Conservation (phyloP, 352 stramenopile species). For the Phytophthora pluvialis region DNA sequence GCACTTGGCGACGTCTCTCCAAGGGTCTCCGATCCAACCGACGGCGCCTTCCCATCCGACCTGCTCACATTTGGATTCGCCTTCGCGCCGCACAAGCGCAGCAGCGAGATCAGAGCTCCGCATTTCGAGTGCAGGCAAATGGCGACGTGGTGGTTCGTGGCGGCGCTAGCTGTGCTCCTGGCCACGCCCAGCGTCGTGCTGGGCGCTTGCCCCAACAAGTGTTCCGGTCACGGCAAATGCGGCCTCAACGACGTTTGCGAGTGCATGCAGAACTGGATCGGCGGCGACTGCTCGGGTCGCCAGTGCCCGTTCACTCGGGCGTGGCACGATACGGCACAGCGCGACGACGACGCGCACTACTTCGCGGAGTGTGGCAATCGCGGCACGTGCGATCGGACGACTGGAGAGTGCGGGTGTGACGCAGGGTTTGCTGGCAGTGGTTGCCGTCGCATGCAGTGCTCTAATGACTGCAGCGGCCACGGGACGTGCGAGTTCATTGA, state of each 20-base stretch:
- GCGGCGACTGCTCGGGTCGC: conserved; percentile 64
- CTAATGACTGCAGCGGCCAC: conserved; percentile 53
- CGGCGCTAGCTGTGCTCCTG: conserved; percentile 47
- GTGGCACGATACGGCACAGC: conserved; percentile 59
- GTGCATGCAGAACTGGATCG: conserved; percentile 68
- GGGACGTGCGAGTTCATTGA: conserved; percentile 79
- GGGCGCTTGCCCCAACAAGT: conserved; percentile 63
- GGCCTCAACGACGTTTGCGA: conserved; percentile 63
- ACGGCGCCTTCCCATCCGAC: not conserved
- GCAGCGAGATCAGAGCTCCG: not conserved
- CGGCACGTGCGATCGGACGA: conserved; percentile 75
- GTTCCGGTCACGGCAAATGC: conserved; percentile 69
- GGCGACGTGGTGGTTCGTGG: conserved; percentile 41
- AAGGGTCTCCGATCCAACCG: conserved; percentile 7
- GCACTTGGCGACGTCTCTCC: conserved; percentile 15
- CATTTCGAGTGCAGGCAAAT: conserved; percentile 9
- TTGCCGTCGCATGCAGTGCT: conserved; percentile 67
- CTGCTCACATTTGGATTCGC: conserved; percentile 30
- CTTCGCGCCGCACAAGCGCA: conserved; percentile 2
- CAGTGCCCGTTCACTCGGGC: conserved; percentile 57
- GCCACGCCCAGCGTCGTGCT: conserved; percentile 36
- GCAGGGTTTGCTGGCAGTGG: conserved; percentile 76
- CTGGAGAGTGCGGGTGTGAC: conserved; percentile 84
- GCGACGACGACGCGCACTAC: conserved; percentile 60
- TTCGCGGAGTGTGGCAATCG: conserved; percentile 62